Conservation (phyloP, 2,329 filamentous ascomycete species). For the Colletotrichum acutatum region DNA sequence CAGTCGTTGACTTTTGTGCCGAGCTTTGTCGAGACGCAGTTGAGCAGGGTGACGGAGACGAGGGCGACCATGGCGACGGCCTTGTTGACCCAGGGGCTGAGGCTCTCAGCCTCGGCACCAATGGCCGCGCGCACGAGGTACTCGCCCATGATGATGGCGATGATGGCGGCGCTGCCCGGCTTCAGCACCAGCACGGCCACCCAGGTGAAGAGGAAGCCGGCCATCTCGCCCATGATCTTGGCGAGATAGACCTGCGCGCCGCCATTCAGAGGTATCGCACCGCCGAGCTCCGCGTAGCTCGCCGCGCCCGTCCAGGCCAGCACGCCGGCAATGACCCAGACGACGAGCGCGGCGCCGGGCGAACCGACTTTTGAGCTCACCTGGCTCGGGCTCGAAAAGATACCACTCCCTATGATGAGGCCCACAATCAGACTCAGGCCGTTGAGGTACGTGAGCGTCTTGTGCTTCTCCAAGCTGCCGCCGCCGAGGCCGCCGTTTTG, state of each 20-base stretch:
- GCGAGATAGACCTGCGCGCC: slow-evolving; percentile 93
- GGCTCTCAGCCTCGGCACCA: slow-evolving; percentile 83
- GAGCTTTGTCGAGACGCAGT: slow-evolving; percentile 89
- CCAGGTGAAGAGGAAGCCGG: slow-evolving; percentile 96
- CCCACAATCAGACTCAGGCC: slow-evolving; percentile 91
- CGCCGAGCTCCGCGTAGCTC: slow-evolving; percentile 94
- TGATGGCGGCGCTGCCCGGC: slow-evolving; percentile 92
- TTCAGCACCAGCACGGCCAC: slow-evolving; percentile 94
- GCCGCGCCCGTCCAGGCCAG: slow-evolving; percentile 96
- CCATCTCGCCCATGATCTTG: slow-evolving; percentile 95
- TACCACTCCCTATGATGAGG: slow-evolving; percentile 94
- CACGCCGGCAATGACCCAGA: slow-evolving; percentile 91
- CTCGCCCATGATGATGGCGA: slow-evolving; percentile 97
- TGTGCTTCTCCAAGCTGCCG: slow-evolving; percentile 91
- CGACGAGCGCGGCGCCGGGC: slow-evolving; percentile 87
- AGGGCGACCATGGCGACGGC: slow-evolving; percentile 83
- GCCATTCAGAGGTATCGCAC: slow-evolving; percentile 94
- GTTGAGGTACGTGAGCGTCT: slow-evolving; percentile 94
- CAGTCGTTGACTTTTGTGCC: slow-evolving; percentile 89
- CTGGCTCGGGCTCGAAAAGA: slow-evolving; percentile 94
- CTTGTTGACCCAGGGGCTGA: slow-evolving; percentile 92
- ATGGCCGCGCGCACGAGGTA: slow-evolving; percentile 91
- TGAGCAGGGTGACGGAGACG: slow-evolving; percentile 81
- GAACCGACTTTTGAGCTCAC: slow-evolving; percentile 93
- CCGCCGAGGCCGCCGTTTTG: slow-evolving; percentile 71